Evolutionary conservation across 371 early-diverging fungal species (phyloP).

Genomic region (Mortierella sp.): DNA sequence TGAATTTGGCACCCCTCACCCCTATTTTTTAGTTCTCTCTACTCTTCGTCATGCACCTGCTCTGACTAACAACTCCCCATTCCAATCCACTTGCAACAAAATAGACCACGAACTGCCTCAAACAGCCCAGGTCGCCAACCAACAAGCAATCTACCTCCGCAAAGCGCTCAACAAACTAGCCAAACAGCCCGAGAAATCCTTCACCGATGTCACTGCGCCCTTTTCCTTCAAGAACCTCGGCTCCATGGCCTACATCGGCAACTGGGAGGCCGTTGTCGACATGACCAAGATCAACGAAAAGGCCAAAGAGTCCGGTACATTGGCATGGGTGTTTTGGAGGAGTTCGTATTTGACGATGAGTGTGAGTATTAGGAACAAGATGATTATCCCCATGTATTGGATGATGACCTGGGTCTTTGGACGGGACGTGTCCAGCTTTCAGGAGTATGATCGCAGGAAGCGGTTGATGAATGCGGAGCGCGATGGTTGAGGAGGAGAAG

Average conservation of each 20-base stretch:
- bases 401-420: slow-evolving; percentile 76
- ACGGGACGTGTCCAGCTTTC: slow-evolving; percentile 62
- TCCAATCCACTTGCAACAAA: too few species aligned
- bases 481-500: background rate
- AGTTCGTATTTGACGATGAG: slow-evolving; percentile 83
- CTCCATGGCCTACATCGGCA: slow-evolving; percentile 70
- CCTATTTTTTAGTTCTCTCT: too few species aligned
- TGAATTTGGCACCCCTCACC: too few species aligned
- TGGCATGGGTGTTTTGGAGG: slow-evolving; percentile 86
- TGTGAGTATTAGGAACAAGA: slow-evolving; percentile 79
- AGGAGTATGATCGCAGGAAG: slow-evolving; percentile 52
- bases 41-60: too few species aligned
- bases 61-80: background rate
- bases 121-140: slow-evolving; percentile 89
- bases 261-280: slow-evolving; percentile 69
- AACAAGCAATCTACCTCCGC: slow-evolving; percentile 79
- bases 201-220: slow-evolving; percentile 33
- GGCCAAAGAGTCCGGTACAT: slow-evolving; percentile 63
- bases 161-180: slow-evolving; percentile 61
- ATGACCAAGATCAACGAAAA: slow-evolving; percentile 60
- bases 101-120: slow-evolving; percentile 71
- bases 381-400: slow-evolving; percentile 83
- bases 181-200: slow-evolving; percentile 43
- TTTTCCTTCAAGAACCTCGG: slow-evolving; percentile 61
- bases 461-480: slow-evolving; percentile 36